phyloP scores from a whole-genome alignment of 2,329 filamentous ascomycete species.

The Colletotrichum magnum region DNA sequence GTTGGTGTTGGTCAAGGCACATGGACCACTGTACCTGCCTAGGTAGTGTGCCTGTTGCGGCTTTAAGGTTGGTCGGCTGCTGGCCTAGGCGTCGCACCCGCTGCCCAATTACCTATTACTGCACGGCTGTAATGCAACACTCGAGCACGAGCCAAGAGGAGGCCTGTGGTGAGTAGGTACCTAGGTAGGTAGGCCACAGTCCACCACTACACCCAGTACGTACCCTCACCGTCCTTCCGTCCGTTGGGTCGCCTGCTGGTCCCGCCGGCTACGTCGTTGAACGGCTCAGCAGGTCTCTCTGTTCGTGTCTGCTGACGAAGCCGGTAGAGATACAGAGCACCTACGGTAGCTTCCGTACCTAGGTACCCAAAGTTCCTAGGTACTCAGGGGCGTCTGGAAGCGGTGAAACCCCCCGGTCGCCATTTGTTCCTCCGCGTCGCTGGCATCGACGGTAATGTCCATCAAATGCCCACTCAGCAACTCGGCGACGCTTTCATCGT shows the following conservation, averaged over 20 bases:
- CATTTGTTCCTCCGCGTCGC: neutral
- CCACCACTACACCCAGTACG: neutral
- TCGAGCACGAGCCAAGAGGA: constrained; percentile 7
- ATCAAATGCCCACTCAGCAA: constrained; percentile 2
- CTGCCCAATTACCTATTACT: neutral
- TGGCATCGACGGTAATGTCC: neutral
- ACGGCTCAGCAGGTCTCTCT: neutral
- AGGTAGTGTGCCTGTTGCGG: too few relatives aligned
- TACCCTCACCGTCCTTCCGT: constrained; percentile 26
- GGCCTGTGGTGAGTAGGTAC: neutral
- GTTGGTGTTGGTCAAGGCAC: too few relatives aligned
- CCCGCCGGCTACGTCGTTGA: neutral
- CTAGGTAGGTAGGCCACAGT: neutral
- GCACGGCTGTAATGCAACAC: neutral
- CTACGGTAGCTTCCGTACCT: too few relatives aligned
- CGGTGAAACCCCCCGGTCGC: constrained; percentile 11
- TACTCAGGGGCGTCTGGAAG: neutral
- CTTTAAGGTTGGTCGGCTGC: neutral
- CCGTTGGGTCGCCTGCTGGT: constrained; percentile 5
- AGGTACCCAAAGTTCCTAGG: too few relatives aligned
- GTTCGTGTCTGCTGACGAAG: neutral
- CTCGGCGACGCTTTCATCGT: neutral
- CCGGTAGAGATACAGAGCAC: too few relatives aligned
- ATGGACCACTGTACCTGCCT: too few relatives aligned
- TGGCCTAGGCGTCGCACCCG: constrained; percentile 13